Evolutionary conservation across 2,329 filamentous ascomycete species (phyloP).

Genomic region (Ilyonectria destructans): DNA sequence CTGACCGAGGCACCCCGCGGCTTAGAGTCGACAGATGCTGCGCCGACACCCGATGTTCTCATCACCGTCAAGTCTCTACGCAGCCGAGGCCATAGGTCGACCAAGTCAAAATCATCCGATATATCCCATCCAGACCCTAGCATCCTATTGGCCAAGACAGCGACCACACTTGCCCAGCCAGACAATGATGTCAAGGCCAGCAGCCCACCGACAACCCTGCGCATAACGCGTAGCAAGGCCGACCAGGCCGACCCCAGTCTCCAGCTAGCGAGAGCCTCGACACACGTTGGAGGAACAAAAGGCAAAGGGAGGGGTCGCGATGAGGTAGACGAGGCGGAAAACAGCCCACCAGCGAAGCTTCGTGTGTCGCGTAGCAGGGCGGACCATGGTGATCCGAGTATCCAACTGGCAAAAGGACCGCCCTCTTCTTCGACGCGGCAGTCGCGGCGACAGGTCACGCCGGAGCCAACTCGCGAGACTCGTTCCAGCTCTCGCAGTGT

Average conservation of each 20-base stretch:
- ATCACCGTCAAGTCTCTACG: conserved; percentile 52
- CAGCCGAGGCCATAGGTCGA: conserved; percentile 48
- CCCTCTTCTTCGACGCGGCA: conserved; percentile 42
- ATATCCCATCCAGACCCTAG: conserved; percentile 50
- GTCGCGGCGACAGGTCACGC: conserved; percentile 42
- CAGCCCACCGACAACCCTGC: conserved; percentile 40
- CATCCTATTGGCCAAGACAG: conserved; percentile 47
- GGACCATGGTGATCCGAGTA: conserved; percentile 44
- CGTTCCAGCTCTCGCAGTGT: conserved; percentile 44
- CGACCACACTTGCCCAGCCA: conserved; percentile 33
- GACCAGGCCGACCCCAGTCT: conserved; percentile 46
- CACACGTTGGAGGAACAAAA: conserved; percentile 37
- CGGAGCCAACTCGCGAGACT: conserved; percentile 46
- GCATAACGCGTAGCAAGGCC: conserved; percentile 50
- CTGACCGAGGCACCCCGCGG: conserved; percentile 29
- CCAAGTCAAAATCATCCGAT: conserved; percentile 45
- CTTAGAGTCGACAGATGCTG: conserved; percentile 30
- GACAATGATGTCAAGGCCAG: conserved; percentile 37
- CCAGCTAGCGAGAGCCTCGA: conserved; percentile 41
- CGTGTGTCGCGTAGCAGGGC: conserved; percentile 51
- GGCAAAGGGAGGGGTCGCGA: conserved; percentile 41
- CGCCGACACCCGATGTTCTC: conserved; percentile 44
- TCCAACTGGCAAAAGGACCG: conserved; percentile 46
- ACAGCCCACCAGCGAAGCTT: conserved; percentile 42
- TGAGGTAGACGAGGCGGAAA: conserved; percentile 38